phyloP scores from a whole-genome alignment of 768 basidiomycete genomes.

The Tricholomella constricta region DNA sequence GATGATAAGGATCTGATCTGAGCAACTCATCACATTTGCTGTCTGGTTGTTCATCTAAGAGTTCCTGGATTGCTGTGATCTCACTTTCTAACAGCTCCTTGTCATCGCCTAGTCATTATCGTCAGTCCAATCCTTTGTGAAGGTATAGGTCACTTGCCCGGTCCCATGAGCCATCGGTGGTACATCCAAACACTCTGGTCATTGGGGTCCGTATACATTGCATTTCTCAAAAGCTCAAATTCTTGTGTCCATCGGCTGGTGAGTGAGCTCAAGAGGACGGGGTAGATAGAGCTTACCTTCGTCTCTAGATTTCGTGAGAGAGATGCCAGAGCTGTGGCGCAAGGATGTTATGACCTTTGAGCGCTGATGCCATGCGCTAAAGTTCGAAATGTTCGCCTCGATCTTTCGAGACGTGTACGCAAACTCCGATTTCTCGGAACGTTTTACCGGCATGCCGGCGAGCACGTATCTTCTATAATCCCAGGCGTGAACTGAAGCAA shows the following conservation, averaged over 20 bases:
- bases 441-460: conserved; percentile 60
- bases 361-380: conserved; percentile 98
- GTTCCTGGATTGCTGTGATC: conserved; percentile 76
- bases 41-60: conserved; percentile 87
- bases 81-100: conserved; percentile 66
- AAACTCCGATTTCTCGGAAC: conserved; percentile 68
- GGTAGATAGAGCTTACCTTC: conserved; percentile 50
- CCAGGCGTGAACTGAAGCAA: conserved; percentile 84
- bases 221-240: conserved; percentile 89
- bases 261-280: not conserved
- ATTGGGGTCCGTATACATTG: conserved; percentile 93
- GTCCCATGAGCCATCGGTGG: conserved; percentile 93
- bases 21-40: conserved; percentile 72
- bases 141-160: conserved; percentile 47
- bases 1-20: not conserved
- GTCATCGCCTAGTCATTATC: conserved; percentile 51
- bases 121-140: conserved; percentile 1
- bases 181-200: conserved; percentile 99
- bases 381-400: conserved; percentile 92
- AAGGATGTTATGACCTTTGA: conserved; percentile 74
- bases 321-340: conserved; percentile 60
- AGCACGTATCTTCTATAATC: conserved; percentile 89
- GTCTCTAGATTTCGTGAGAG: conserved; percentile 59
- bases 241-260: conserved; percentile 48
- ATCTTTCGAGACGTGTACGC: conserved; percentile 90